phyloP scores from a whole-genome alignment of 441 rosid species.

The Jatropha podagrica region DNA sequence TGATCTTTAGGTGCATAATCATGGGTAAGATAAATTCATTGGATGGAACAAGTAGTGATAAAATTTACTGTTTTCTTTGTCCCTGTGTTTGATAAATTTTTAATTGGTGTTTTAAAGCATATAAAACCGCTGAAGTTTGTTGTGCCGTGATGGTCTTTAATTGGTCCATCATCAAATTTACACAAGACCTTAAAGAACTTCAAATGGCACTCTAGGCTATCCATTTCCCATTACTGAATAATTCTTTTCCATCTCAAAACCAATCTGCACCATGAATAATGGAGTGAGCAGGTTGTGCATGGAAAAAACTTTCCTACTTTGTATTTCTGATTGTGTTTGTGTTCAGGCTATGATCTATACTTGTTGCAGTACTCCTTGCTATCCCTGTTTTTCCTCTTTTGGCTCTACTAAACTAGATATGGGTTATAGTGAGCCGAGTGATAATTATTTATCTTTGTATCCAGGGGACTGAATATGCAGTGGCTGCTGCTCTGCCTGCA shows the following conservation, averaged over 20 bases:
- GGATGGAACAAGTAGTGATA: background rate
- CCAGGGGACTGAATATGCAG: background rate
- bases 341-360: too few relatives aligned
- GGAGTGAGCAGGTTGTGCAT: too few relatives aligned
- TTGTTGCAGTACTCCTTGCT: too few relatives aligned
- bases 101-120: background rate
- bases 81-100: background rate
- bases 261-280: background rate
- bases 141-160: background rate
- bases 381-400: too few relatives aligned
- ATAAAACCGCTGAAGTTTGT: background rate
- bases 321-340: too few relatives aligned
- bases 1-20: constrained; percentile 5
- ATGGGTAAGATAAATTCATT: background rate
- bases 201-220: background rate
- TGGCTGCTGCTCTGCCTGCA: background rate
- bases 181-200: background rate
- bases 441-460: background rate
- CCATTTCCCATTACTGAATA: background rate
- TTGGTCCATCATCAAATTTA: background rate
- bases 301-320: too few relatives aligned
- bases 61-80: background rate
- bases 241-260: background rate
- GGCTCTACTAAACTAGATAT: background rate
- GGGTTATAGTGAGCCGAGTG: background rate